Evolutionary conservation across 208 protist species (phyloP), one percentile per base, ranked within the genome.

Genomic region (Phytomonas sp.): DNA sequence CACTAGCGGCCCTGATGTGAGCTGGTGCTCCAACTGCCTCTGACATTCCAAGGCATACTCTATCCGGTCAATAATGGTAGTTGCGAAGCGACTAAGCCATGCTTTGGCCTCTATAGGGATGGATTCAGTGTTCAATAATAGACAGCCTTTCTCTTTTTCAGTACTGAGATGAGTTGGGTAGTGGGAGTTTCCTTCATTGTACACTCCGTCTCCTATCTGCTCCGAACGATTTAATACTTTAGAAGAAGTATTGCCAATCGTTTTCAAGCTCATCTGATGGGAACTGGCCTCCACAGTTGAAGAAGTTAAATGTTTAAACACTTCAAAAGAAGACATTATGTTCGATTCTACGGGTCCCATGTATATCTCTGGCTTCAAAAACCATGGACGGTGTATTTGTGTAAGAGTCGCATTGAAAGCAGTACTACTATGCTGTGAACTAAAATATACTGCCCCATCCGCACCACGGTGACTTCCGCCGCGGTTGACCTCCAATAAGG

Each of bases 301-400:
- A 19, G 36, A 49, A 60, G 69, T 60, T 67, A 69, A 52, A 14
- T 66, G 69, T 32, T 84, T 73, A 60, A 82, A 94, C 3, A 82
- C 69, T 33, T 84, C 69, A 67, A 83, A 73, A 7, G 86, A 70
- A 12, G 86, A 82, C 30, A 75, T 66, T 11, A 69, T 75, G 71
- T 79, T 70, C 56, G 64, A 61, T 10, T 78, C 49, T 12, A 71
- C 63, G 3, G 81, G 77, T 11, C 75, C 71, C 62, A 87, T 72
- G 70, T 88, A 89, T 67, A 87, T 81, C 30, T 87, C 70, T 29
- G 84, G 80, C 29, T 82, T 75, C 40, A 88, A 61, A 65, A 92
- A 92, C 87, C 89, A 94, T 63, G 89, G 84, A 65, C 79, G 75
- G 36, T 74, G n/a, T 30, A 73, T 74, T 42, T 74, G 72, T 62